These are phyloP conservation scores for Fraxinus albicans DNA, from an alignment of 305 asterid species.

Conservation along the genomic window DNA sequence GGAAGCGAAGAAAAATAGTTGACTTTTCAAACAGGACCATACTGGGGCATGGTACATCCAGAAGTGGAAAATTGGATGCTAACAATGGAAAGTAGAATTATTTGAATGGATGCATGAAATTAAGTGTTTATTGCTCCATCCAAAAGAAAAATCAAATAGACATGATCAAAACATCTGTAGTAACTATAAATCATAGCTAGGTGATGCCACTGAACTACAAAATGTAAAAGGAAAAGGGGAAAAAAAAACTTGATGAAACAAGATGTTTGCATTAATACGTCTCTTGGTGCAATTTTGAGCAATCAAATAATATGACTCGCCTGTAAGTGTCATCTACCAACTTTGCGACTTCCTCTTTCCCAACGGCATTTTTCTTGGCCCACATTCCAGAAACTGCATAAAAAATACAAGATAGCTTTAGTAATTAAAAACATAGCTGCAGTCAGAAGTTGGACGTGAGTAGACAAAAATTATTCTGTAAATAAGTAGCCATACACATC, in stretches of 20 bases:
- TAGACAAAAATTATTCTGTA: neutral
- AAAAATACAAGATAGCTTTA: slow-evolving; percentile 15
- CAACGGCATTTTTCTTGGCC: slow-evolving; percentile 61
- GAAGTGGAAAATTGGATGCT: slow-evolving; percentile 5
- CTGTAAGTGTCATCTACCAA: slow-evolving; percentile 71
- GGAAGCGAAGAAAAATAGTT: neutral
- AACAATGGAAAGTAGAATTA: neutral
- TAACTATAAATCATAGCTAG: neutral
- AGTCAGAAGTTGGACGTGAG: neutral
- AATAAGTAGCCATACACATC: neutral
- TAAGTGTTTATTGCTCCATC: neutral
- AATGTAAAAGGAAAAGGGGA: neutral
- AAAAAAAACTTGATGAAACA: neutral
- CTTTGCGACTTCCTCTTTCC: slow-evolving; percentile 70
- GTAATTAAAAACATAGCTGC: slow-evolving; percentile 9
- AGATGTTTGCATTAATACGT: neutral
- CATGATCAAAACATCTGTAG: neutral
- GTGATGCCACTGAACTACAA: neutral
- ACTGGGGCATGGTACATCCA: neutral
- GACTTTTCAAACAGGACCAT: slow-evolving; percentile 9
- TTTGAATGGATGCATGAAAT: neutral
- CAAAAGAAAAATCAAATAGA: neutral
- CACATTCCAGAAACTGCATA: slow-evolving; percentile 56
- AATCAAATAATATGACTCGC: slow-evolving; percentile 26
- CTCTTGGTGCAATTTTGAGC: neutral